A percentile compares a stretch with the other conserved stretches of the same genome.
These are phyloP conservation scores for Pyronema omphalodes DNA, from an alignment of 495 filamentous ascomycete genomes.

Conservation along the genomic window DNA sequence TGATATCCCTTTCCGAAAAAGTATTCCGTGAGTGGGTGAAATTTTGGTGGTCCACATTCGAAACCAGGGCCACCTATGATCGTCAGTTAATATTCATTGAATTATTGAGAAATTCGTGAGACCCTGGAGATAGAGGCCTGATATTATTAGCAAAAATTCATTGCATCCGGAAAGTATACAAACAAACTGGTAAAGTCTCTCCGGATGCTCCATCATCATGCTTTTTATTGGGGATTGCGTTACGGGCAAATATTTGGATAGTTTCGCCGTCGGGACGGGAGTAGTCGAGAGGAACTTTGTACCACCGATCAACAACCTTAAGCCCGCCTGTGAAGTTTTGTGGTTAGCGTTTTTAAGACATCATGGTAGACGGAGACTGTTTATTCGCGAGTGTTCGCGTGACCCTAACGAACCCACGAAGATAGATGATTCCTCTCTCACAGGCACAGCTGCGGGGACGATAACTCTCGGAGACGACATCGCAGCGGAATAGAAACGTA, in stretches of 20 bases:
- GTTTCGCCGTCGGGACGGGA: slow-evolving; percentile 1
- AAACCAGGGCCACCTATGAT: slow-evolving; percentile 53
- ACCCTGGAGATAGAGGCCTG: slow-evolving; percentile 22
- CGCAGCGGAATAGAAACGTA: too few relatives aligned
- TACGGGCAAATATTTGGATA: slow-evolving; percentile 19
- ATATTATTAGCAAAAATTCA: not conserved
- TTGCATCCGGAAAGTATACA: not conserved
- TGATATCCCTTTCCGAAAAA: slow-evolving; percentile 69
- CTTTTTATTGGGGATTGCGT: slow-evolving; percentile 15
- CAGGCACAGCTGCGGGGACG: not conserved
- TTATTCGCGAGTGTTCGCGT: not conserved
- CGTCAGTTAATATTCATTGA: not conserved
- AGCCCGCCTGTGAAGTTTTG: slow-evolving; percentile 9
- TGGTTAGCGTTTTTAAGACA: not conserved
- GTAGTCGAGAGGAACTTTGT: slow-evolving; percentile 20
- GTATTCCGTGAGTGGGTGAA: slow-evolving; percentile 43
- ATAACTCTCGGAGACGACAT: not conserved
- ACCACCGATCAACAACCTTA: slow-evolving; percentile 22
- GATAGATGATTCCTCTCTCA: slow-evolving; percentile 11
- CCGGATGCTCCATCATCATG: slow-evolving; percentile 16
- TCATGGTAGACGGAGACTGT: too few relatives aligned
- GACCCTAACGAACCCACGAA: slow-evolving; percentile 9
- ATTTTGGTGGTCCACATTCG: slow-evolving; percentile 54
- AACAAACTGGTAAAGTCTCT: slow-evolving; percentile 15
- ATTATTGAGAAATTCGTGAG: not conserved